Base-by-base conservation (phyloP, 139 green algal genomes). In the Picochlorum sp. region DNA sequence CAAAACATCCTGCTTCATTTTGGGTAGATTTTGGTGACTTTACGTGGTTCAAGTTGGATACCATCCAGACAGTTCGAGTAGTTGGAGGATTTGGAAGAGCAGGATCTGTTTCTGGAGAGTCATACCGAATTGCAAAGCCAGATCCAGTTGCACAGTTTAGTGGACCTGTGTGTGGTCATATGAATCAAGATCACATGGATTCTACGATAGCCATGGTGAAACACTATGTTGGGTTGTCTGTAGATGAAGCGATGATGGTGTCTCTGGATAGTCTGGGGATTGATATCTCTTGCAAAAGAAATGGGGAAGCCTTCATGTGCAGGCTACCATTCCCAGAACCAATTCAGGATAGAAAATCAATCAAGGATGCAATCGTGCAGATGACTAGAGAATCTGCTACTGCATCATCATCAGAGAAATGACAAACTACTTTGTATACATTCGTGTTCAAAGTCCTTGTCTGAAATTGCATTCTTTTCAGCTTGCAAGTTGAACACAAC, bases 11-110 rank as follows among this genome's bases (percentile, higher is more conserved):
- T 5, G 59, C 79, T 32, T 81, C 81, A 13, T 94, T 92, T 47
- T 94, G 81, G 63, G 75, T 91, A 3, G 85, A 93, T 54, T 89
- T 89, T 74, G 78, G 70, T 0, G 83, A 93, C 70, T 89, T 93
- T 67, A 52, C 50, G 18, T 81, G 64, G 54, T 85, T 83, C 43
- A 55, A 65, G 2, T 69, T 89, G 60, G 68, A 83, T 5, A 44
- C 68, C 0, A 50, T 89, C 14, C 43, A 58, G 16, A 49, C 50
- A 2, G 78, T 57, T 7, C 59, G 81, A 6, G 72, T 85, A 52
- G 73, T 88, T 41, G 81, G 78, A 13, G 86, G 86, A 16, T 94
- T 94, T 67, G 86, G 61, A 2, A 64, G 65, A 14, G 79, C 72
- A 25, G 69, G 67, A 18, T 69, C 36, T 59, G 69, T 83, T 40